Conservation (phyloP, 768 basidiomycete genomes). For the Panaeolus cyanescens region DNA sequence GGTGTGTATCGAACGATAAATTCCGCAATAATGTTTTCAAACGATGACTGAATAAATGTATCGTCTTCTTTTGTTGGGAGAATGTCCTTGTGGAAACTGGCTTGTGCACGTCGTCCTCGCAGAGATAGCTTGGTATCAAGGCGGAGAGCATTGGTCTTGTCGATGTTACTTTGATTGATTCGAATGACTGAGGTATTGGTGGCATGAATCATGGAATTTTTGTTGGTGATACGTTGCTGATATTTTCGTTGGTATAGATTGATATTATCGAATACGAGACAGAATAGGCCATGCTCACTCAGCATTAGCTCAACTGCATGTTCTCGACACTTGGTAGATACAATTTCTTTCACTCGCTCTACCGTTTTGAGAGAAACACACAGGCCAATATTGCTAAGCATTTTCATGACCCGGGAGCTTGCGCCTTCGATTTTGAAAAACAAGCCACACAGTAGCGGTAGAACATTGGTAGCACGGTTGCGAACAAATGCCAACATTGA, state of each 20-base stretch:
- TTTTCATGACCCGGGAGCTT: slow-evolving; percentile 24
- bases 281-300: slow-evolving; percentile 15
- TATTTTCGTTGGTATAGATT: slow-evolving; percentile 32
- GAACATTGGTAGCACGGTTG: slow-evolving; percentile 27
- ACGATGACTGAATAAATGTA: slow-evolving; percentile 4
- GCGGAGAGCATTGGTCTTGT: slow-evolving; percentile 9
- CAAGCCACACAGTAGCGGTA: slow-evolving; percentile 28
- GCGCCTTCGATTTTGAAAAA: slow-evolving; percentile 32
- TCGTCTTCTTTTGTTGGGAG: slow-evolving; percentile 16
- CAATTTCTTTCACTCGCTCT: slow-evolving; percentile 25
- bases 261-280: slow-evolving; percentile 32
- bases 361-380: slow-evolving; percentile 25
- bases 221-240: slow-evolving; percentile 28
- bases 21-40: background rate
- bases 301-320: slow-evolving; percentile 23
- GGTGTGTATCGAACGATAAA: slow-evolving; percentile 14
- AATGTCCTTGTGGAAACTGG: slow-evolving; percentile 17
- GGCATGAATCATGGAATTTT: slow-evolving; percentile 28
- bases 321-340: slow-evolving; percentile 25
- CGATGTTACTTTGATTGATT: slow-evolving; percentile 1
- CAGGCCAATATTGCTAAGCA: slow-evolving; percentile 27
- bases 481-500: slow-evolving; percentile 25
- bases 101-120: slow-evolving; percentile 15
- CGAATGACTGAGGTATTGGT: slow-evolving; percentile 18
- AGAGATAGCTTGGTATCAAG: slow-evolving; percentile 11